Evolutionary conservation across 805 yeast species (phyloP), one percentile per base, ranked within the genome.

Genomic region (Saccharomycopsis fermentans): DNA sequence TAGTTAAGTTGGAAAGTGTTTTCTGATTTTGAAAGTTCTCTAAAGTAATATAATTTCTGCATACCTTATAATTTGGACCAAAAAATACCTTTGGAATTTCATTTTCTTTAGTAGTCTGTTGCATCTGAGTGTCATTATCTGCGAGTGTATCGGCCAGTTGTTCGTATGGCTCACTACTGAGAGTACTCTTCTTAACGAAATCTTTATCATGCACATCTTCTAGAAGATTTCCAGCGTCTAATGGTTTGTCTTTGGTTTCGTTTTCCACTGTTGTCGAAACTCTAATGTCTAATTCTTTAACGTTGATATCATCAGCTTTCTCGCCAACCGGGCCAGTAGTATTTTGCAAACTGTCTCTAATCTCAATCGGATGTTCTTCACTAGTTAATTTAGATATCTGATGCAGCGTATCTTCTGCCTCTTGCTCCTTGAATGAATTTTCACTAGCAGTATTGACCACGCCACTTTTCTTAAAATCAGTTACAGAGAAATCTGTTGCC

Each of bases 41-140:
- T 52, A 87, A 72, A 1, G 80, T 74, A 0, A 89, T 68, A 47
- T 73, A 73, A 63, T 84, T 82, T 37, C 80, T 74, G 1, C 82
- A 75, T 1, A 85, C 82, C 56, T 75, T 75, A 65, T 83, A 90
- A 1, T 74, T 69, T 1, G 96, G 96, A 0, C 96, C 96, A 68
- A 83, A 84, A 64, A 76, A 16, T 3, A 50, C 29, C 26, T 50
- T 34, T 8, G 11, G 9, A 16, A 29, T 19, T 26, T 50, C 21
- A 6, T 16, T 11, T 27, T 21, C 21, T 50, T 16, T 14, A 16
- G 16, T 21, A 29, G 9, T 2, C 37, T 27, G 37, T 3, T 27
- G 36, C 35, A 4, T 50, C 11, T 26, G 17, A 6, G n/a, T 34
- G 21, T 11, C n/a, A 50, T 26, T 27, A 50, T 26, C n/a, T 2